A percentile compares a stretch with the other conserved stretches of the same genome.
Conservation (phyloP, 108 stramenopile genomes). For the Nitzschia sp. region DNA sequence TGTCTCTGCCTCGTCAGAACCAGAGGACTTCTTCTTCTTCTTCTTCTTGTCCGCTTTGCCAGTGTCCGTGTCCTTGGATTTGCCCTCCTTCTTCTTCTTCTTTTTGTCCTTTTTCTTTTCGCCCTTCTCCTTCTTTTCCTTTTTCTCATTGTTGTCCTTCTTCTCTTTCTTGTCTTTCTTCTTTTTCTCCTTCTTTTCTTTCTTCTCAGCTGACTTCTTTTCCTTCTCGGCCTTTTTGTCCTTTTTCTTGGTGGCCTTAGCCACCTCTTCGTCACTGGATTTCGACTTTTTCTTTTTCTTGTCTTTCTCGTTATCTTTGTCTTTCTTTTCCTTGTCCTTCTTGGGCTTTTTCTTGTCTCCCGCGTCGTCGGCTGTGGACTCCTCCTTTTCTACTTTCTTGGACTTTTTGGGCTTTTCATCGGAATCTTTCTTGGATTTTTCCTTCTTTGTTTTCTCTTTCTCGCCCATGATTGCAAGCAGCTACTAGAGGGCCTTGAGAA, state of each 20-base stretch:
- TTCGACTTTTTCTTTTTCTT: conserved; percentile 8
- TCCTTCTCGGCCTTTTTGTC: conserved; percentile 1
- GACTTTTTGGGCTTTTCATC: conserved; percentile 14
- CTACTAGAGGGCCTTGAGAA: background rate
- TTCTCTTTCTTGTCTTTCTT: conserved; percentile 10
- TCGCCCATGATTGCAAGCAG: conserved; percentile 9
- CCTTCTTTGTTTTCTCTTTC: conserved; percentile 9
- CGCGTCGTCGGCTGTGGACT: conserved; percentile 3
- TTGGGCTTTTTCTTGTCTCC: background rate
- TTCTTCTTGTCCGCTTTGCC: background rate
- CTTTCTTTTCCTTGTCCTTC: background rate
- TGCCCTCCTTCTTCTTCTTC: conserved; percentile 2
- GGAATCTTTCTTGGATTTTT: background rate
- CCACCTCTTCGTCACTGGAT: background rate
- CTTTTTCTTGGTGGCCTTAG: conserved; percentile 4
- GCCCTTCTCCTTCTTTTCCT: conserved; percentile 2
- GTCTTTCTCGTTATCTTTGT: background rate
- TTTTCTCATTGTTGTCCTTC: background rate
- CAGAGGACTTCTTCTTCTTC: background rate
- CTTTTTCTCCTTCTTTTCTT: conserved; percentile 7
- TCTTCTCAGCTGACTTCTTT: background rate
- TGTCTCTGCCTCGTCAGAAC: background rate
- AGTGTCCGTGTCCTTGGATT: background rate
- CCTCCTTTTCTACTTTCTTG: conserved; percentile 7
- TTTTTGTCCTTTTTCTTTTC: background rate